Conservation (phyloP, 177 flowering plant genomes). For the Telopea speciosissima region DNA sequence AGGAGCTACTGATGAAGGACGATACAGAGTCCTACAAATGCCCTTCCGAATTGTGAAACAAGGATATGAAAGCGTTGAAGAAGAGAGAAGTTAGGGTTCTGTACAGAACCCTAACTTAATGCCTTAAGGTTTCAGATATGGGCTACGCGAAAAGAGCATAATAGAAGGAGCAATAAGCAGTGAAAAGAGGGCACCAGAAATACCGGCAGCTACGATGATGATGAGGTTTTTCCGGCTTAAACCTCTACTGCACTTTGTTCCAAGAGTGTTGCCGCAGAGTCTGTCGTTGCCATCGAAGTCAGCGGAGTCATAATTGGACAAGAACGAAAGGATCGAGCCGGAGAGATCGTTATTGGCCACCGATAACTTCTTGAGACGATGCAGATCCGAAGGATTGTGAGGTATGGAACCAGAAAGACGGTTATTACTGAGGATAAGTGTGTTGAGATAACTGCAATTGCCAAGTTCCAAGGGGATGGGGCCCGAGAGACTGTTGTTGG, state of each 20-base stretch:
- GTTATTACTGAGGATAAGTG: conserved; percentile 40
- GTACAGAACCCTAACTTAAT: too few relatives aligned
- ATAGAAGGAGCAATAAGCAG: too few relatives aligned
- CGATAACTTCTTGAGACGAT: conserved; percentile 47
- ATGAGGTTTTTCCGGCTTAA: conserved; percentile 36
- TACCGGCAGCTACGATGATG: conserved; percentile 66
- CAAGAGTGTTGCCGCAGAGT: conserved; percentile 66
- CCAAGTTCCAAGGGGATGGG: conserved; percentile 51
- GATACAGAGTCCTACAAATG: too few relatives aligned
- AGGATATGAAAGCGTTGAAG: too few relatives aligned
- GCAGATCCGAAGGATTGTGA: conserved; percentile 34
- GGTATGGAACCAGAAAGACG: conserved; percentile 59
- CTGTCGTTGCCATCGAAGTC: conserved; percentile 50
- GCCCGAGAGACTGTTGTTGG: conserved; percentile 51
- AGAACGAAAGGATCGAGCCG: conserved; percentile 47
- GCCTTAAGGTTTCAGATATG: too few relatives aligned
- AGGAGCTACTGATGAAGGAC: too few relatives aligned
- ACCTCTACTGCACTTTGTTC: conserved; percentile 51
- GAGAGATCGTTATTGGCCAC: conserved; percentile 53
- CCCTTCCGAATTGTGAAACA: too few relatives aligned
- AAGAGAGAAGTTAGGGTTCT: too few relatives aligned
- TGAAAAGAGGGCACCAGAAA: conserved; percentile 56
- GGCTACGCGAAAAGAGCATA: too few relatives aligned
- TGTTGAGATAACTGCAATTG: conserved; percentile 55
- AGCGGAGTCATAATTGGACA: conserved; percentile 17